Percentiles rank a stretch among this genome's conserved stretches.
These are phyloP conservation scores for Pichia kudriavzevii DNA, from an alignment of 1,139 yeast species.

Conservation along the genomic window DNA sequence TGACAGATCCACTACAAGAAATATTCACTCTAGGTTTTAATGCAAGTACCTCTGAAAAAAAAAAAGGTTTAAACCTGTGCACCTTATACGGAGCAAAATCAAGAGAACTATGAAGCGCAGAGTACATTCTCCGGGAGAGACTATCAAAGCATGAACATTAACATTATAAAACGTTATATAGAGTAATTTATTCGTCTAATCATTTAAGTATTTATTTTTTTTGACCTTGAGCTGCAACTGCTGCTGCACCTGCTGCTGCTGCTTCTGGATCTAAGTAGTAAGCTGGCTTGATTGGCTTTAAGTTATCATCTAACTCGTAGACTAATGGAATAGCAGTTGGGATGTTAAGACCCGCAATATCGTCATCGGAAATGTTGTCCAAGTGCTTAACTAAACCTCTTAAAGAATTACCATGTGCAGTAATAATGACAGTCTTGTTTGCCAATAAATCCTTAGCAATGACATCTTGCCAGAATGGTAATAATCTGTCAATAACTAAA, in stretches of 20 bases:
- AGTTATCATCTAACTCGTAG: slow-evolving; percentile 82
- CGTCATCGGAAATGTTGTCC: slow-evolving; percentile 87
- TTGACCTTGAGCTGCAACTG: slow-evolving; percentile 94
- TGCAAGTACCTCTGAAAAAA: no score
- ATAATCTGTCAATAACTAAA: slow-evolving; percentile 91
- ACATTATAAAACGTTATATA: no score
- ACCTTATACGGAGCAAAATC: no score
- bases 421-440: slow-evolving; percentile 86
- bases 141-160: no score
- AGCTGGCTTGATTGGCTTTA: slow-evolving; percentile 87
- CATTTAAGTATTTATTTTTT: slow-evolving; percentile 49
- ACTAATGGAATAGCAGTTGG: slow-evolving; percentile 99
- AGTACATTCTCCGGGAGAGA: no score
- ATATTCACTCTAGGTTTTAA: no score
- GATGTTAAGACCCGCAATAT: slow-evolving; percentile 89
- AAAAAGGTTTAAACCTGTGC: no score
- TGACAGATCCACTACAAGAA: no score
- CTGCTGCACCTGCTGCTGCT: slow-evolving; percentile 99
- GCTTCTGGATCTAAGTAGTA: slow-evolving; percentile 99
- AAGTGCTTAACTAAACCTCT: slow-evolving; percentile 96
- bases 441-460: slow-evolving; percentile 76
- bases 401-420: slow-evolving; percentile 98
- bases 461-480: slow-evolving; percentile 97
- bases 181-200: no score
- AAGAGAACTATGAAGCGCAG: no score